Evolutionary conservation across 2,329 filamentous ascomycete genomes (phyloP).

Genomic region (Nothophaeocryptopus gaeumannii): DNA sequence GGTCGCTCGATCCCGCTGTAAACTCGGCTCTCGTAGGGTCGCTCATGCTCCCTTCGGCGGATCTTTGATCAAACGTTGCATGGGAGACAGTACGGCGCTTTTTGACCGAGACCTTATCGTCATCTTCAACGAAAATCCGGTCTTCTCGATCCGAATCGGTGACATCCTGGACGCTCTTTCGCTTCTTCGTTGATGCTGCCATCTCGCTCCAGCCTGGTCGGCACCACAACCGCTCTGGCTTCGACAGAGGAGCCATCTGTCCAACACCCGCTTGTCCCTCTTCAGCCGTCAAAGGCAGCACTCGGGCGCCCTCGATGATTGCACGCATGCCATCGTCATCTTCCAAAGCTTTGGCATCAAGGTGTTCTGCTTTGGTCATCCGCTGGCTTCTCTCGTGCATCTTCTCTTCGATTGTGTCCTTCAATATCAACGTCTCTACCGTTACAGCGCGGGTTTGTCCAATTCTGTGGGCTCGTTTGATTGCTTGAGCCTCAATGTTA

Average conservation of each 20-base stretch:
- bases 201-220: slow-evolving; percentile 26
- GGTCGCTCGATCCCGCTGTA: too few relatives aligned
- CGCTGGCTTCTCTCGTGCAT: slow-evolving; percentile 70
- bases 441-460: slow-evolving; percentile 75
- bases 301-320: slow-evolving; percentile 57
- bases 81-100: too few relatives aligned
- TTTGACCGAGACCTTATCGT: too few relatives aligned
- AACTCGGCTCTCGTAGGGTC: too few relatives aligned
- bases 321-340: slow-evolving; percentile 58
- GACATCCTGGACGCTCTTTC: too few relatives aligned
- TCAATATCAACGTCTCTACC: slow-evolving; percentile 81
- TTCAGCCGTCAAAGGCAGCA: slow-evolving; percentile 43
- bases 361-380: slow-evolving; percentile 65
- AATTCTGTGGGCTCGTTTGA: slow-evolving; percentile 85
- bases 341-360: slow-evolving; percentile 55
- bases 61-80: too few relatives aligned
- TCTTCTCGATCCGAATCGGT: too few relatives aligned
- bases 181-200: too few relatives aligned
- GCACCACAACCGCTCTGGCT: slow-evolving; percentile 47
- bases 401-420: slow-evolving; percentile 77
- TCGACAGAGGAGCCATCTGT: slow-evolving; percentile 43
- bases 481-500: slow-evolving; percentile 80
- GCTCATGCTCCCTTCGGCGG: too few relatives aligned
- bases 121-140: too few relatives aligned
- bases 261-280: slow-evolving; percentile 31